phyloP scores from a whole-genome alignment of 306 rosid genomes.

The Prunus armeniaca region DNA sequence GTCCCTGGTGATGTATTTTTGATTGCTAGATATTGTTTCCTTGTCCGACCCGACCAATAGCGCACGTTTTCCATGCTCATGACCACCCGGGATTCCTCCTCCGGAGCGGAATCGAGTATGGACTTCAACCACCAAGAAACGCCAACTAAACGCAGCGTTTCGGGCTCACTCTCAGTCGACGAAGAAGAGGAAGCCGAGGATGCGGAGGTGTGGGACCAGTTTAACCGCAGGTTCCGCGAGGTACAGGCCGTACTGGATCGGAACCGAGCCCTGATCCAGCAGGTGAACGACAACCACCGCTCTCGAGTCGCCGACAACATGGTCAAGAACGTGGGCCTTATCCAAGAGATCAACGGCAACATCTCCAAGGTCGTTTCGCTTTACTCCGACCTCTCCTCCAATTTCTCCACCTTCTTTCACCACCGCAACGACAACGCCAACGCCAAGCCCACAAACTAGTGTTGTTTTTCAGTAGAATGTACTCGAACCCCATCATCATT shows the following conservation, averaged over 20 bases:
- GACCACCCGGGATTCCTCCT: conserved; percentile 38
- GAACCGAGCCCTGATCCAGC: conserved; percentile 69
- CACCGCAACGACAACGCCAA: conserved; percentile 12
- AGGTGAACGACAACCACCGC: conserved; percentile 85
- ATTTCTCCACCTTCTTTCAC: conserved; percentile 53
- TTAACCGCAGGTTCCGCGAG: conserved; percentile 64
- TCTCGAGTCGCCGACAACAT: conserved; percentile 66
- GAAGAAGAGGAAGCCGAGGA: conserved; percentile 40
- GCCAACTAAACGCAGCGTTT: conserved; percentile 26
- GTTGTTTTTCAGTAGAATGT: not conserved
- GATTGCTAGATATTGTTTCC: not conserved
- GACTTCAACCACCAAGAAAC: conserved; percentile 25
- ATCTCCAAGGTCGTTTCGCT: conserved; percentile 69
- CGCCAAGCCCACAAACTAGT: not conserved
- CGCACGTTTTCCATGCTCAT: conserved; percentile 6
- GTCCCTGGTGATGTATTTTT: not conserved
- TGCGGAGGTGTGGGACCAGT: conserved; percentile 49
- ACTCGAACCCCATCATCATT: not conserved
- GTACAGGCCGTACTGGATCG: conserved; percentile 84
- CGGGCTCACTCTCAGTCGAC: conserved; percentile 26
- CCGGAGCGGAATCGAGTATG: conserved; percentile 30
- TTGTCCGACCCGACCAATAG: not conserved
- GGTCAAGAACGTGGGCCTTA: conserved; percentile 75
- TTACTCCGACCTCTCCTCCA: conserved; percentile 66
- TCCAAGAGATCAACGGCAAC: conserved; percentile 78